Conservation (phyloP, 148 eudicot species). For the Rhododendron ferrugineum region DNA sequence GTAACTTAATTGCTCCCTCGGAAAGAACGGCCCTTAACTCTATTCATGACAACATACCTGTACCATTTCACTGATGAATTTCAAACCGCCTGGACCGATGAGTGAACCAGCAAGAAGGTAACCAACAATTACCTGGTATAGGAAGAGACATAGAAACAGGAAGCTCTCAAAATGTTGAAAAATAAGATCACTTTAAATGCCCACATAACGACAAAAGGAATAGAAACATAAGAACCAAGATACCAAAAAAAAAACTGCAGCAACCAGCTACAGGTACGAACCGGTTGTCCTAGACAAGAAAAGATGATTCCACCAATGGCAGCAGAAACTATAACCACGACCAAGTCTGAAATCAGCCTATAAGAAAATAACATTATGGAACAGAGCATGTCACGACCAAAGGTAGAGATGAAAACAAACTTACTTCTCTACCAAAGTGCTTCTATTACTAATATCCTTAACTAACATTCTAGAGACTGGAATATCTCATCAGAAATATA, state of each 20-base stretch:
- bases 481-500: not conserved
- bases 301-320: conserved; percentile 91
- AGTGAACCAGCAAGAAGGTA: conserved; percentile 97
- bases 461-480: not conserved
- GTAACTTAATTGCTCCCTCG: not conserved
- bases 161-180: not conserved
- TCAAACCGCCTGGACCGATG: conserved; percentile 94
- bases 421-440: not conserved
- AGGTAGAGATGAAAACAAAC: not conserved
- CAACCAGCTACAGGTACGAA: conserved; percentile 23
- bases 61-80: conserved; percentile 89
- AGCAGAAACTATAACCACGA: conserved; percentile 93
- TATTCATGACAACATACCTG: conserved; percentile 53
- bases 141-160: conserved; percentile 2
- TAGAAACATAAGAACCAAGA: not conserved
- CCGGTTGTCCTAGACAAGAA: conserved; percentile 98
- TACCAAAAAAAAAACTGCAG: not conserved
- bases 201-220: not conserved
- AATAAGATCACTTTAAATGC: not conserved
- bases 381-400: conserved; percentile 5
- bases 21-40: not conserved
- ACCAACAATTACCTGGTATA: conserved; percentile 84
- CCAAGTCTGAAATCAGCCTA: conserved; percentile 95
- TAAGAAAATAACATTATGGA: conserved; percentile 17
- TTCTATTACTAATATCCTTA: not conserved